Percentiles rank a stretch among this genome's conserved stretches.
Conservation (phyloP, 768 basidiomycete species). For the Russula emetica region DNA sequence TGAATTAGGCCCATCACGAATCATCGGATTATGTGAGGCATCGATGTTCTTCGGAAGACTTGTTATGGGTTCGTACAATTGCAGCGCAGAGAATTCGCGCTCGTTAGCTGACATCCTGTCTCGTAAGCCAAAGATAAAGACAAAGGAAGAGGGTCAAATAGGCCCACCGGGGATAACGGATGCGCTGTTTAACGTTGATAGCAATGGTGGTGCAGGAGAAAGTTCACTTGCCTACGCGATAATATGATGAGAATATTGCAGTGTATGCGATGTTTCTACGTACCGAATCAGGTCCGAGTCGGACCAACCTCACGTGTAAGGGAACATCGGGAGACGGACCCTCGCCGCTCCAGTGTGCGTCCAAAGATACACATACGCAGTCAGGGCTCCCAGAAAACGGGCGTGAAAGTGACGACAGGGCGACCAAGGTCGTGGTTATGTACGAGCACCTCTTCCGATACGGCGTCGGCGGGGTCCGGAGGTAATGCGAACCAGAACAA, state of each 20-base stretch:
- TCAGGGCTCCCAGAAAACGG: constrained; percentile 35
- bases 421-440: constrained; percentile 47
- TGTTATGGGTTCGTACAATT: constrained; percentile 55
- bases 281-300: constrained; percentile 40
- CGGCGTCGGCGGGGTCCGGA: neutral
- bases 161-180: constrained; percentile 46
- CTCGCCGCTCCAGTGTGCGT: constrained; percentile 39
- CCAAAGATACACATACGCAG: constrained; percentile 47
- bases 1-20: constrained; percentile 31
- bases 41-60: constrained; percentile 59
- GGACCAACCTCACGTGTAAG: constrained; percentile 3
- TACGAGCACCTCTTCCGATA: constrained; percentile 2
- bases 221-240: constrained; percentile 38
- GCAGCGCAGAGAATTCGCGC: constrained; percentile 49
- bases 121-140: constrained; percentile 2
- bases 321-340: constrained; percentile 7
- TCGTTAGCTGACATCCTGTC: constrained; percentile 40
- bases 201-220: constrained; percentile 33
- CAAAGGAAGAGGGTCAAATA: neutral
- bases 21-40: constrained; percentile 42
- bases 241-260: neutral
- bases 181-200: constrained; percentile 45
- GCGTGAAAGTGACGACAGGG: constrained; percentile 58
- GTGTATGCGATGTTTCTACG: constrained; percentile 6
- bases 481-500: constrained; percentile 49